Base-by-base conservation (phyloP, 306 rosid species). In the Argentina anserina region DNA sequence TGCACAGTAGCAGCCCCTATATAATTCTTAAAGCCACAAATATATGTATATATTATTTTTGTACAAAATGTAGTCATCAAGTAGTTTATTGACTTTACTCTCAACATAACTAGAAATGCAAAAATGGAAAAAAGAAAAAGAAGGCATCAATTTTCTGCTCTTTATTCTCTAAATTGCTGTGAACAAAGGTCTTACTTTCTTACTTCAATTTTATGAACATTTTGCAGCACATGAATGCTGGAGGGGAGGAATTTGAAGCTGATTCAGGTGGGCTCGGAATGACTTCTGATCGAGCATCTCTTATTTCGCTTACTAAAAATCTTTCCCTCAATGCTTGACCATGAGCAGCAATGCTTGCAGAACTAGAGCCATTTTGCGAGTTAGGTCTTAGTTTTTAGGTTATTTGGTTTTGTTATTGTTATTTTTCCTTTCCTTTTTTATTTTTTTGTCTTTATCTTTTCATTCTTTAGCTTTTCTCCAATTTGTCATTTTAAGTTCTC, bases 261-360 rank as follows among this genome's bases (percentile, higher is more conserved):
- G 82, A 78, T 52, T 80, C 84, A 4, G 71, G 69, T 62, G 83
- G 77, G 41, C 64, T 34, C 61, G 75, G 76, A 70, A 72, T 65
- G 81, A 71, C 15, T 28, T 41, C 63, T 1, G 75, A 78, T 46
- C 55, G 81, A 25, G n/a, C 70, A 26, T 60, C 69, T 67, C 87
- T 88, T 26, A 58, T 86, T 72, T 76, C 64, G n/a, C 87, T 61
- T 12, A 74, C 90, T 23, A 72, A 76, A 71, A 88, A 88, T 59
- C 90, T 84, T 1, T 82, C 85, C 73, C 81, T 87, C 56, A 69
- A 46, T 47, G 68, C 78, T 36, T 79, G 75, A 45, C 73, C 78
- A 4, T 69, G 84, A 47, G 63, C 74, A 67, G 73, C 23, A 66
- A 5, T 65, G 71, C 60, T 75, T n/a, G 18, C 63, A 39, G 49